Conservation (phyloP, 129 eudicot genomes). For the Pseudognaphalium luteoalbum region DNA sequence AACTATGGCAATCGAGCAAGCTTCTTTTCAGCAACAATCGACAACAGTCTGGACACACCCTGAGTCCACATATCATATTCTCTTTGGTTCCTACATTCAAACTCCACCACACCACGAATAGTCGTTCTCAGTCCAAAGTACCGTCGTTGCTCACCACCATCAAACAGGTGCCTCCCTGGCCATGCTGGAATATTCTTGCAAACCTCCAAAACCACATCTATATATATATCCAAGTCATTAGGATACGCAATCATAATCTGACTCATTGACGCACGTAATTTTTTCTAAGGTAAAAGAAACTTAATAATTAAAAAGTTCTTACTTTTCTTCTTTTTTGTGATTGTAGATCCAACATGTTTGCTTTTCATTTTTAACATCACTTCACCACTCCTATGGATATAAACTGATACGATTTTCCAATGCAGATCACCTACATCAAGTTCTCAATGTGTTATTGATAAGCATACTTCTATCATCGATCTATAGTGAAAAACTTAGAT, state of each 20-base stretch:
- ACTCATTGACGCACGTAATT: neutral
- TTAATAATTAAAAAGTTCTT: neutral
- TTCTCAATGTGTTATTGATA: neutral
- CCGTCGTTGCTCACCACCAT: conserved; percentile 85
- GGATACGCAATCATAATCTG: neutral
- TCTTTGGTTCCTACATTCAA: conserved; percentile 75
- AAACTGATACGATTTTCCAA: conserved; percentile 93
- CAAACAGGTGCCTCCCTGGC: conserved; percentile 87
- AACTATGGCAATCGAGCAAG: conserved; percentile 14
- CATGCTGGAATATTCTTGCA: conserved; percentile 79
- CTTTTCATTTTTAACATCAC: conserved; percentile 99
- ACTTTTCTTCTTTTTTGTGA: conserved; percentile 98
- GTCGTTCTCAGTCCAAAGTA: conserved; percentile 87
- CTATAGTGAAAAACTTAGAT: neutral
- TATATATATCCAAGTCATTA: conserved; percentile 12
- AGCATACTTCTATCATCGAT: neutral
- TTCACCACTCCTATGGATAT: conserved; percentile 77
- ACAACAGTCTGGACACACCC: conserved; percentile 78
- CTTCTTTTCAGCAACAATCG: conserved; percentile 64
- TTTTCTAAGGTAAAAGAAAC: too few relatives aligned
- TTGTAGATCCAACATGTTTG: conserved; percentile 78
- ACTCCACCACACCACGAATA: conserved; percentile 77
- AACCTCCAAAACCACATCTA: conserved; percentile 90
- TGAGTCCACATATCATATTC: conserved; percentile 98
- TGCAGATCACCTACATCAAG: conserved; percentile 77